Conservation (phyloP, 495 filamentous ascomycete genomes). For the Penicillium diatomitis region DNA sequence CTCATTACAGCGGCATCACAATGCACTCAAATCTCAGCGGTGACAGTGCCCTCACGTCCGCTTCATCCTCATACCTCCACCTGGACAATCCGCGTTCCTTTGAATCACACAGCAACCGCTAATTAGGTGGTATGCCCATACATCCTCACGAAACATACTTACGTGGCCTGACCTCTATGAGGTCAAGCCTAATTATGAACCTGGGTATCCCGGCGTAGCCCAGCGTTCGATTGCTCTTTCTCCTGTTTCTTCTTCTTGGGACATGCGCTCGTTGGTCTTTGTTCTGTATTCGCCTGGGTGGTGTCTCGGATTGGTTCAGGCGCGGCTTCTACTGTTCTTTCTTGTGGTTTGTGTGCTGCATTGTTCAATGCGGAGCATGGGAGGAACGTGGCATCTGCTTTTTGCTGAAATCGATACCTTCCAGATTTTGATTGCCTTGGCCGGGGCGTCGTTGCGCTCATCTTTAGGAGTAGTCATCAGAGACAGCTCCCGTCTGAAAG, state of each 20-base stretch:
- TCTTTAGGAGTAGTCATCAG: not conserved
- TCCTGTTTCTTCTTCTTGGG: slow-evolving; percentile 4
- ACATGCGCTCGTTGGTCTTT: too few species aligned
- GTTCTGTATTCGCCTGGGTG: too few species aligned
- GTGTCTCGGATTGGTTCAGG: too few species aligned
- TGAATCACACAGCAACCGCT: slow-evolving; percentile 7
- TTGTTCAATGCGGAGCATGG: slow-evolving; percentile 6
- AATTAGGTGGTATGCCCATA: slow-evolving; percentile 1
- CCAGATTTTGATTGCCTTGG: too few species aligned
- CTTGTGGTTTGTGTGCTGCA: slow-evolving; percentile 11
- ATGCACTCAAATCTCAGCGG: slow-evolving; percentile 10
- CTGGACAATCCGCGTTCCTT: slow-evolving; percentile 14
- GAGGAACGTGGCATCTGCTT: too few species aligned
- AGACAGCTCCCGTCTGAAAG: too few species aligned
- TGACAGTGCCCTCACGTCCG: slow-evolving; percentile 18
- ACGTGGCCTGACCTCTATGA: not conserved
- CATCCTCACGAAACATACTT: not conserved
- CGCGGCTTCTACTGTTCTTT: not conserved
- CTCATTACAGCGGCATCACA: slow-evolving; percentile 2
- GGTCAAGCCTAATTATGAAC: not conserved
- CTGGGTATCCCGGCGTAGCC: too few species aligned
- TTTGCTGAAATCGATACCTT: too few species aligned
- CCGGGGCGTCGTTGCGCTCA: too few species aligned
- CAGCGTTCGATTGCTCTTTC: not conserved
- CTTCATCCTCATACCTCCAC: slow-evolving; percentile 26